Conservation (phyloP, 371 early-diverging fungal genomes). For the Synchytrium microbalum region DNA sequence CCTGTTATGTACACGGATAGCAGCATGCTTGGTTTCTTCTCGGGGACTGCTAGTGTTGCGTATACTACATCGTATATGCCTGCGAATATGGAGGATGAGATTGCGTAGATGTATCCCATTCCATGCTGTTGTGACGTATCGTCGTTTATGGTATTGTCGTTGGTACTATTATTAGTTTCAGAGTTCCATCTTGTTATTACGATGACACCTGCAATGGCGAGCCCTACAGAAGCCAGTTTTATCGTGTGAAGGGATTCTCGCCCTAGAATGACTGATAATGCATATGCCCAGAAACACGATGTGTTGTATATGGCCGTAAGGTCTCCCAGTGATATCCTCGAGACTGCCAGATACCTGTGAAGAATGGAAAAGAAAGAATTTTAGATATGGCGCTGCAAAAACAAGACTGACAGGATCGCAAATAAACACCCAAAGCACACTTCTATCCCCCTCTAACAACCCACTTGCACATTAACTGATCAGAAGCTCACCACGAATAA, state of each 20-base stretch:
- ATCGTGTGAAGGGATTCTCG: no score
- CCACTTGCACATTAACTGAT: no score
- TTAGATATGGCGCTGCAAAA: not conserved
- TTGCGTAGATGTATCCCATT: conserved; percentile 9
- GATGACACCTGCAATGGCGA: conserved; percentile 6
- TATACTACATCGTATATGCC: conserved; percentile 12
- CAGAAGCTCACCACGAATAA: not conserved
- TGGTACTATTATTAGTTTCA: not conserved
- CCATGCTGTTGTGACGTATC: not conserved
- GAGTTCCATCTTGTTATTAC: conserved; percentile 7
- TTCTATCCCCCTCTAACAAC: no score
- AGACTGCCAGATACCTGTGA: conserved; percentile 9
- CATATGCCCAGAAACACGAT: conserved; percentile 38
- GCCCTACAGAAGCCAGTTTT: conserved; percentile 6
- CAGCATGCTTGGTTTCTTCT: not conserved
- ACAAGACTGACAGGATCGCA: not conserved
- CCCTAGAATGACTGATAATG: conserved; percentile 9
- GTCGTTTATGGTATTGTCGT: not conserved
- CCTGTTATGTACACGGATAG: conserved; percentile 9
- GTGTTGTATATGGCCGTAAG: conserved; percentile 33
- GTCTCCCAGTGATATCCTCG: conserved; percentile 11
- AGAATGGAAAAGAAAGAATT: conserved; percentile 3
- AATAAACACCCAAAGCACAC: no score
- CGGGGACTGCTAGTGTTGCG: conserved; percentile 8
- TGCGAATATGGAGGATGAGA: conserved; percentile 6